Conservation (phyloP, 2,329 filamentous ascomycete genomes). For the Pestalotiopsis sp. region DNA sequence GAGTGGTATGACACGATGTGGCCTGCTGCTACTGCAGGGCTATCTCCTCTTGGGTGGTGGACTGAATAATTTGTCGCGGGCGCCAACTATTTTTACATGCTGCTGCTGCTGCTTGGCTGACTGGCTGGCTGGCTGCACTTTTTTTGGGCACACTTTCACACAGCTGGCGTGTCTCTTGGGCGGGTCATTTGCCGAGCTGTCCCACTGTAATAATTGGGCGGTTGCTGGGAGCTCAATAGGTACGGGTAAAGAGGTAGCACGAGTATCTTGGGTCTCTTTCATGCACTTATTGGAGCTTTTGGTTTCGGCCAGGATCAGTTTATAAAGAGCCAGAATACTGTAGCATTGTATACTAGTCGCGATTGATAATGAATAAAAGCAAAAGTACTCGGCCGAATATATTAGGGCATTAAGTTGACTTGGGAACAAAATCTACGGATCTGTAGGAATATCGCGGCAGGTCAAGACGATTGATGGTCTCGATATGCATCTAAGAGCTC, state of each 20-base stretch:
- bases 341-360: too few relatives aligned
- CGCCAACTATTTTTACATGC: conserved; percentile 15
- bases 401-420: neutral
- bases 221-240: neutral
- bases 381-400: too few relatives aligned
- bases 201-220: neutral
- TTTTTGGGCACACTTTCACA: neutral
- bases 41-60: neutral
- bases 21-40: conserved; percentile 6
- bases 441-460: too few relatives aligned
- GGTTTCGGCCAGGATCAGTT: too few relatives aligned
- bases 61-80: conserved; percentile 7
- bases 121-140: neutral
- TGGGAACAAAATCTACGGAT: neutral
- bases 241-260: neutral
- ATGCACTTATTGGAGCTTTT: neutral
- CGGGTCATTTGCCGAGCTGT: neutral
- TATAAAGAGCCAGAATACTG: too few relatives aligned
- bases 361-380: too few relatives aligned
- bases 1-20: neutral
- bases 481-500: neutral
- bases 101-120: neutral
- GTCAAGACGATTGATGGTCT: neutral
- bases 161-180: conserved; percentile 2
- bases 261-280: neutral